These are phyloP conservation scores for Phytophthora brassicae DNA, from an alignment of 352 stramenopile species.

Conservation along the genomic window DNA sequence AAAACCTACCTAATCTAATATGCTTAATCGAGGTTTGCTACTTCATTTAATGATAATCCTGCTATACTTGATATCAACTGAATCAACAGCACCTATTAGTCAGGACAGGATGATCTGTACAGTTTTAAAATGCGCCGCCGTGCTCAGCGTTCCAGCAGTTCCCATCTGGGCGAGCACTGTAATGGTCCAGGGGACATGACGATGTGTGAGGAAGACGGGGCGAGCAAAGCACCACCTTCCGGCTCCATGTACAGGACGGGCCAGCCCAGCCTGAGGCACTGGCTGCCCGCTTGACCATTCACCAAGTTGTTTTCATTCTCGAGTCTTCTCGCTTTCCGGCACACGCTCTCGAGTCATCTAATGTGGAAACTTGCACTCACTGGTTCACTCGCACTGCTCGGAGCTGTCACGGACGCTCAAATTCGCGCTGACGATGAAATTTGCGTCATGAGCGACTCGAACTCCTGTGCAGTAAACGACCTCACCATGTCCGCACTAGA, in stretches of 20 bases:
- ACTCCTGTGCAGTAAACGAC: conserved; percentile 49
- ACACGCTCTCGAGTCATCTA: conserved; percentile 11
- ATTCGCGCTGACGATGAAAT: conserved; percentile 51
- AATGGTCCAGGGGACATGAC: conserved; percentile 27
- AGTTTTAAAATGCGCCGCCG: too few species aligned
- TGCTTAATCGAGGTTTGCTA: too few species aligned
- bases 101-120: too few species aligned
- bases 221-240: conserved; percentile 18
- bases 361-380: conserved; percentile 43
- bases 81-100: too few species aligned
- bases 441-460: conserved; percentile 55
- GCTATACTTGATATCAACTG: too few species aligned
- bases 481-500: conserved; percentile 51
- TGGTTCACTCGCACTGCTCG: conserved; percentile 31
- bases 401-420: conserved; percentile 21
- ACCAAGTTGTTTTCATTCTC: conserved; percentile 8
- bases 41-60: too few species aligned
- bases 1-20: too few species aligned
- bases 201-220: conserved; percentile 18
- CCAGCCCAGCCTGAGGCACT: conserved; percentile 11
- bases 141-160: conserved; percentile 2
- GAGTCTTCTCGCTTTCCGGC: conserved; percentile 13
- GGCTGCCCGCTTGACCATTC: conserved; percentile 7
- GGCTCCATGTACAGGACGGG: conserved; percentile 22
- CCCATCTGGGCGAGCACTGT: conserved; percentile 6